Evolutionary conservation across 225 moss, liverwort and hornwort species (phyloP).

Genomic region (Anthoceros angustus): DNA sequence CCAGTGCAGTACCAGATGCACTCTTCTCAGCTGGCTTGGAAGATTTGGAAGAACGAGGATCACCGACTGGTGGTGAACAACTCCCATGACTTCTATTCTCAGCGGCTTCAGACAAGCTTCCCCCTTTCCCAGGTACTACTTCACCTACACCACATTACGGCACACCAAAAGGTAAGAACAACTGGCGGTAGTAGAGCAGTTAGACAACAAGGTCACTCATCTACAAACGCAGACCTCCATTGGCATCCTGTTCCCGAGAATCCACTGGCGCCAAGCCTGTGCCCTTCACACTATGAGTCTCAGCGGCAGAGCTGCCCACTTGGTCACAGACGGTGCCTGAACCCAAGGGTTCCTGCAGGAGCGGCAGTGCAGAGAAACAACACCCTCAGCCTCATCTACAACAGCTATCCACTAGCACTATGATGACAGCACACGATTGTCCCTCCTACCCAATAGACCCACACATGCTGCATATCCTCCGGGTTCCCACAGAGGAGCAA

Average conservation of each 20-base stretch:
- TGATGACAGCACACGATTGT: too few species aligned
- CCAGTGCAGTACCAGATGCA: neutral
- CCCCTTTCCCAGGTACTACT: neutral
- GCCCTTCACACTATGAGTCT: constrained; percentile 62
- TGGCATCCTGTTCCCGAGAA: too few species aligned
- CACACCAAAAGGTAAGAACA: constrained; percentile 3
- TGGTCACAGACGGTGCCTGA: constrained; percentile 33
- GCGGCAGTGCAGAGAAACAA: constrained; percentile 51
- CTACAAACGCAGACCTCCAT: too few species aligned
- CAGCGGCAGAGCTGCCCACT: constrained; percentile 33
- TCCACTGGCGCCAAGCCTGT: constrained; percentile 23
- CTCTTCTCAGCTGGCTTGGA: neutral
- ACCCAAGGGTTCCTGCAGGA: constrained; percentile 65
- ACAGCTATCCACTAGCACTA: constrained; percentile 2
- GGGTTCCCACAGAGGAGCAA: neutral
- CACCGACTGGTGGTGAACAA: neutral
- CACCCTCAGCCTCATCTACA: constrained; percentile 73
- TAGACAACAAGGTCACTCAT: neutral
- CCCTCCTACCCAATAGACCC: too few species aligned
- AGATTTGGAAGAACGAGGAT: neutral
- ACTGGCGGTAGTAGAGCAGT: constrained; percentile 5
- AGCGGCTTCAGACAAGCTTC: neutral
- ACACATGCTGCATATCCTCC: too few species aligned
- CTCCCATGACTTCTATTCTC: neutral
- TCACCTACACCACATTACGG: too few species aligned